Evolutionary conservation across 805 yeast species (phyloP), one percentile per base, ranked within the genome.

Genomic region (Candida lessepsii): DNA sequence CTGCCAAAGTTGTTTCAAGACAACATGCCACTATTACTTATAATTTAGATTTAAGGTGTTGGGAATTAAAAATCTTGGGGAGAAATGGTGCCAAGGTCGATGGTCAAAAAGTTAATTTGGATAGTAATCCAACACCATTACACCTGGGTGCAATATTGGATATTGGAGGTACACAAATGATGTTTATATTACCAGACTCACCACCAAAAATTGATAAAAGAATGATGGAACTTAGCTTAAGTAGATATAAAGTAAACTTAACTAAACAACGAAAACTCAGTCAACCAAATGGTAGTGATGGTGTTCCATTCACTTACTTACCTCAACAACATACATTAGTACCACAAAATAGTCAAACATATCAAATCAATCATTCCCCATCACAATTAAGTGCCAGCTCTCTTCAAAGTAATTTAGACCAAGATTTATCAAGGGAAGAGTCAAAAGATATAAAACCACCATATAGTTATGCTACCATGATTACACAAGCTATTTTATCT

Each of bases 101-200:
- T 65, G 86, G 87, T 21, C 63, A 60, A n/a, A 68, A 78, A 50
- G 61, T 73, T 9, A 71, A 75, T 2, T 64, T 75, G 23, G 83
- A 81, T 4, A 62, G 73, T 4, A 51, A 63, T 29, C 70, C 80
- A 3, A 73, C 82, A 10, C 74, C 81, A 9, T 72, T 93, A 41
- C 74, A 76, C 38, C 83, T 95, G 2, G 99, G 99, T n/a, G 86
- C 91, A 29, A 80, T 93, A 13, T 64, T 93, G 42, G 99, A 93
- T 54, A 81, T 93, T 33, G 98, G 98, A 13, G 97, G 97, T 5
- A 89, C 96, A 9, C 98, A 93, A 63, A 93, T 93, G 98, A 91
- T 93, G 95, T 93, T 93, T 58, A 93, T 93, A 27, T 70, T 93
- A 49, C 99, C 99, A 2, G 97, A 90, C 58, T 80, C 86, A 4